Conservation (phyloP, 164 flowering plant genomes). For the Vitis cinerea region DNA sequence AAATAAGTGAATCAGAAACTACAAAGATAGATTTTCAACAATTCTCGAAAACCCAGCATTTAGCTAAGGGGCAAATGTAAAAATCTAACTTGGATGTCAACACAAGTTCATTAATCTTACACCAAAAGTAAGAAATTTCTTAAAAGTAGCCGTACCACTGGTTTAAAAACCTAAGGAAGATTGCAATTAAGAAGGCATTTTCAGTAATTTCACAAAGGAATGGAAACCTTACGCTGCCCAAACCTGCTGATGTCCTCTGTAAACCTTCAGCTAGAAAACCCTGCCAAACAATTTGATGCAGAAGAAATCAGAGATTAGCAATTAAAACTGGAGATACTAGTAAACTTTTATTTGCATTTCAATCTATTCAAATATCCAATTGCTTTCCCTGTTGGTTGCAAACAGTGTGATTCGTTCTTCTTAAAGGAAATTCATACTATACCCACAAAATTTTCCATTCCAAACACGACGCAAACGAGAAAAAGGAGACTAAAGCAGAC, state of each 20-base stretch:
- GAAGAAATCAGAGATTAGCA: too few species aligned
- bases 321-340: too few species aligned
- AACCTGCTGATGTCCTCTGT: slow-evolving; percentile 89
- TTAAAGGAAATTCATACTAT: too few species aligned
- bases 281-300: slow-evolving; percentile 27
- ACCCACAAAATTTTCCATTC: background rate
- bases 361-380: too few species aligned
- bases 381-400: too few species aligned
- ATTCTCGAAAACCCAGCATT: too few species aligned
- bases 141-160: background rate
- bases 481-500: slow-evolving; percentile 23
- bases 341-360: too few species aligned
- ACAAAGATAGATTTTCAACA: too few species aligned
- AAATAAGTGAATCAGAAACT: too few species aligned
- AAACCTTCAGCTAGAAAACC: slow-evolving; percentile 97
- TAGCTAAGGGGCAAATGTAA: too few species aligned
- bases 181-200: background rate
- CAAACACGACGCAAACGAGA: background rate
- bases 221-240: slow-evolving; percentile 76
- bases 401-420: too few species aligned
- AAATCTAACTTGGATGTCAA: too few species aligned
- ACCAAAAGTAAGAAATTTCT: background rate
- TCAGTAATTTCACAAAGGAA: background rate
- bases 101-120: background rate
- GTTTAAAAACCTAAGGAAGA: background rate